phyloP scores from a whole-genome alignment of 2,329 filamentous ascomycete genomes.

The Apiospora saccharicola region DNA sequence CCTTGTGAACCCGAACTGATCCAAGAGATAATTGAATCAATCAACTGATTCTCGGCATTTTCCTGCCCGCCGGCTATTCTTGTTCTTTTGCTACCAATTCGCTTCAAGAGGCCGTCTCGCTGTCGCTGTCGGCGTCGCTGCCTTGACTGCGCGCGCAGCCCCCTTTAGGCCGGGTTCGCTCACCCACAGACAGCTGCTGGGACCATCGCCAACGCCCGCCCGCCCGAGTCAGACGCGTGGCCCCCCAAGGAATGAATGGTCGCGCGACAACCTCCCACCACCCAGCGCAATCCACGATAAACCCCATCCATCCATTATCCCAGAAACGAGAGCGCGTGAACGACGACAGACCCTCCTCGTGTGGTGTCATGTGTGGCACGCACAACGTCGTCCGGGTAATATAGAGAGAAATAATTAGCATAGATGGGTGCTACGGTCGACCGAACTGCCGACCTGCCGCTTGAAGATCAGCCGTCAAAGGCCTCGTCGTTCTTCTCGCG shows the following conservation, averaged over 20 bases:
- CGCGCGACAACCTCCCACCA: slow-evolving; percentile 5
- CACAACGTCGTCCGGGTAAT: slow-evolving; percentile 35
- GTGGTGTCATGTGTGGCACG: slow-evolving; percentile 43
- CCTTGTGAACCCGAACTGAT: slow-evolving; percentile 22
- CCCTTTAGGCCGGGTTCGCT: slow-evolving; percentile 14
- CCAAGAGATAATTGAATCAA: slow-evolving; percentile 17
- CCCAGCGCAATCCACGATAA: not conserved
- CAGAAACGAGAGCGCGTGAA: slow-evolving; percentile 23
- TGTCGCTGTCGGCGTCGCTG: slow-evolving; percentile 17
- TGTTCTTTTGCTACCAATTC: not conserved
- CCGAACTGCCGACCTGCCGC: slow-evolving; percentile 45
- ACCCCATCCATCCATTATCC: not conserved
- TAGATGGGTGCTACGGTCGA: slow-evolving; percentile 56
- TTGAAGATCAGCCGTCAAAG: slow-evolving; percentile 51
- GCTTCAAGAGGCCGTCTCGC: not conserved
- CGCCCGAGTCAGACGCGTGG: slow-evolving; percentile 20
- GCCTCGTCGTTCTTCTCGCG: slow-evolving; percentile 62
- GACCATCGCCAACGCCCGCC: slow-evolving; percentile 8
- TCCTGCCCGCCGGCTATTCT: slow-evolving; percentile 11
- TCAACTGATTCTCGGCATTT: slow-evolving; percentile 22
- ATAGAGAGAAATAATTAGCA: slow-evolving; percentile 37
- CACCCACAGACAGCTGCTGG: not conserved
- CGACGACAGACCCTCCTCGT: slow-evolving; percentile 26
- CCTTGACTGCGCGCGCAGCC: slow-evolving; percentile 14
- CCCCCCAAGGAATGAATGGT: slow-evolving; percentile 16